phyloP scores from a whole-genome alignment of 2,329 filamentous ascomycete species.

The Didymosphaeria variabile region DNA sequence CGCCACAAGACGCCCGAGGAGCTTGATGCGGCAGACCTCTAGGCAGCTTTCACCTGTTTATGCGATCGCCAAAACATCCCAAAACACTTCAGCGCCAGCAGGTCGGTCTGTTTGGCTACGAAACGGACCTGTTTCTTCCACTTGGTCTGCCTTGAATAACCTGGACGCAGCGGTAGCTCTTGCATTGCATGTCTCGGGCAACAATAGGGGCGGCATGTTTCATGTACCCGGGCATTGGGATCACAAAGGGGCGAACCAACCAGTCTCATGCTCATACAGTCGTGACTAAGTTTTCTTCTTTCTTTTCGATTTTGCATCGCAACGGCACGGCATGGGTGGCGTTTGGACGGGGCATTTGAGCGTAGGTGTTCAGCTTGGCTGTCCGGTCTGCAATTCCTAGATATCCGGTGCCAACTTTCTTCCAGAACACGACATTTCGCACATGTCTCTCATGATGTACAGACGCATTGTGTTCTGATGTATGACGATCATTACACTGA shows the following conservation, averaged over 20 bases:
- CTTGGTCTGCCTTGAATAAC: neutral
- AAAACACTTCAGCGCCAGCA: neutral
- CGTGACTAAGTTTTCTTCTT: neutral
- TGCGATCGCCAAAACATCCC: neutral
- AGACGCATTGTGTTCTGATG: neutral
- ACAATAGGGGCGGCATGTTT: neutral
- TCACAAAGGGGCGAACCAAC: neutral
- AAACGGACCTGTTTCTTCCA: neutral
- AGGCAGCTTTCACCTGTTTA: neutral
- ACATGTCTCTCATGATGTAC: neutral
- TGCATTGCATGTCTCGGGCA: neutral
- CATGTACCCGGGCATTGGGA: neutral
- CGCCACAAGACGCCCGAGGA: conserved; percentile 65
- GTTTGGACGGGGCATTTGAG: conserved; percentile 12
- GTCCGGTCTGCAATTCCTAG: conserved; percentile 1
- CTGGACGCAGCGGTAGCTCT: neutral
- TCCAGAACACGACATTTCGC: neutral
- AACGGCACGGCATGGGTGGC: conserved; percentile 16
- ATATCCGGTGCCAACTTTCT: neutral
- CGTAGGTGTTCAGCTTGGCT: conserved; percentile 6
- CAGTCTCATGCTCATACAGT: neutral
- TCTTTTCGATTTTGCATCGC: conserved; percentile 5
- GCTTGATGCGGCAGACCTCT: conserved; percentile 33
- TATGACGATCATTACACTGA: neutral
- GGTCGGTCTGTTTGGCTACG: neutral